phyloP scores from a whole-genome alignment of 1,139 yeast genomes.

The Yamadazyma diddensiae region DNA sequence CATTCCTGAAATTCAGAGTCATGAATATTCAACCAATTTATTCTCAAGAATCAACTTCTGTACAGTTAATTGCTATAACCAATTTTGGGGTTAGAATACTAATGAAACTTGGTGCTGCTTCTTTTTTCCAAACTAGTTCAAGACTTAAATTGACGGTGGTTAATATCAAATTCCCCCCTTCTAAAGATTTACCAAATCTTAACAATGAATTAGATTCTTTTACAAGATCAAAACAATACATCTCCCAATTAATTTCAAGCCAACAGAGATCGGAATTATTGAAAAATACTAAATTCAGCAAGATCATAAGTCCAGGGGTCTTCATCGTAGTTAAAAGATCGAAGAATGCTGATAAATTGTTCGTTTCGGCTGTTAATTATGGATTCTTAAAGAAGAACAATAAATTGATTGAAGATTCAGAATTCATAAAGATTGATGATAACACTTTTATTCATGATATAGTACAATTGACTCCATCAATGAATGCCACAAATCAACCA shows the following conservation, averaged over 20 bases:
- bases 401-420: conserved; percentile 78
- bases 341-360: conserved; percentile 50
- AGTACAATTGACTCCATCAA: conserved; percentile 64
- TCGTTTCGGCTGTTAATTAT: conserved; percentile 79
- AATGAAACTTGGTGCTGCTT: conserved; percentile 45
- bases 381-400: conserved; percentile 73
- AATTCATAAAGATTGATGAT: conserved; percentile 53
- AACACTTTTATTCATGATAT: conserved; percentile 62
- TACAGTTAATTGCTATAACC: conserved; percentile 83
- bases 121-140: conserved; percentile 20
- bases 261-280: conserved; percentile 48
- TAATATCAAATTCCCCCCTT: conserved; percentile 74
- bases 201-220: conserved; percentile 48
- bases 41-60: conserved; percentile 61
- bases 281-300: conserved; percentile 44
- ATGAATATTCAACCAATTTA: conserved; percentile 63
- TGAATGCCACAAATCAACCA: conserved; percentile 70
- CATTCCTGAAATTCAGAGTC: conserved; percentile 50
- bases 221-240: conserved; percentile 42
- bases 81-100: conserved; percentile 80
- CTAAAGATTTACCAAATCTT: conserved; percentile 57
- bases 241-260: conserved; percentile 39
- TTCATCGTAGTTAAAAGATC: conserved; percentile 54
- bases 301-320: conserved; percentile 79
- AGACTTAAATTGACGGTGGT: conserved; percentile 40